phyloP scores from a whole-genome alignment of 2,329 filamentous ascomycete genomes.

The Cladosporium velox region DNA sequence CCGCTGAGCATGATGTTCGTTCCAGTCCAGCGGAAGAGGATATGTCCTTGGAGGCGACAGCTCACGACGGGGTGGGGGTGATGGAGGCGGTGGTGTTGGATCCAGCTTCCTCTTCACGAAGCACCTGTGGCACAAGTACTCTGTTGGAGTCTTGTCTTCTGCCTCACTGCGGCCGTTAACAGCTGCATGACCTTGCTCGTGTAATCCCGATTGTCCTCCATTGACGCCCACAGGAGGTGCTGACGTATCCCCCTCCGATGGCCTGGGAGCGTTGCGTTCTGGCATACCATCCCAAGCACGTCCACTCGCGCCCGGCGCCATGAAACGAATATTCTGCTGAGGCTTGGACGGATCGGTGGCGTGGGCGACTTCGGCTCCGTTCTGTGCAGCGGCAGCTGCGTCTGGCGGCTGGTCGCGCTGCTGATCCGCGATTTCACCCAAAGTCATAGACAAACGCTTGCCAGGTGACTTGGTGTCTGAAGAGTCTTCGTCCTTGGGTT shows the following conservation, averaged over 20 bases:
- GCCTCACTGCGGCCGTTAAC: constrained; percentile 6
- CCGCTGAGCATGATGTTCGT: constrained; percentile 23
- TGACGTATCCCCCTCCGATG: neutral
- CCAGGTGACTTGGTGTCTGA: constrained; percentile 4
- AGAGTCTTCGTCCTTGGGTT: constrained; percentile 3
- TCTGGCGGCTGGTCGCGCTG: constrained; percentile 13
- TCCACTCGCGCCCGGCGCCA: constrained; percentile 34
- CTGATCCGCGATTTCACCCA: constrained; percentile 31
- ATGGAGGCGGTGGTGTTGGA: constrained; percentile 40
- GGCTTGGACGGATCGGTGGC: constrained; percentile 11
- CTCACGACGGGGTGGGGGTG: constrained; percentile 23
- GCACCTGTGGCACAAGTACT: constrained; percentile 52
- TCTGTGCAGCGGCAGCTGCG: neutral
- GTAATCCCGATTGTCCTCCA: neutral
- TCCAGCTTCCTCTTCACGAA: constrained; percentile 48
- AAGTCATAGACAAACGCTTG: constrained; percentile 28
- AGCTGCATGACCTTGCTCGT: neutral
- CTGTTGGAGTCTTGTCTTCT: constrained; percentile 24
- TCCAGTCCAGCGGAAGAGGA: constrained; percentile 31
- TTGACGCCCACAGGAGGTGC: neutral
- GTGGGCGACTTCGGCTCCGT: neutral
- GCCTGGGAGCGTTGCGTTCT: constrained; percentile 26
- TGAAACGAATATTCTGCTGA: constrained; percentile 30
- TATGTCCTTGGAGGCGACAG: constrained; percentile 32
- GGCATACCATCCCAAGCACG: constrained; percentile 36